Evolutionary conservation across 805 yeast species (phyloP).

Genomic region (Groenewaldozyma tartarivorans): DNA sequence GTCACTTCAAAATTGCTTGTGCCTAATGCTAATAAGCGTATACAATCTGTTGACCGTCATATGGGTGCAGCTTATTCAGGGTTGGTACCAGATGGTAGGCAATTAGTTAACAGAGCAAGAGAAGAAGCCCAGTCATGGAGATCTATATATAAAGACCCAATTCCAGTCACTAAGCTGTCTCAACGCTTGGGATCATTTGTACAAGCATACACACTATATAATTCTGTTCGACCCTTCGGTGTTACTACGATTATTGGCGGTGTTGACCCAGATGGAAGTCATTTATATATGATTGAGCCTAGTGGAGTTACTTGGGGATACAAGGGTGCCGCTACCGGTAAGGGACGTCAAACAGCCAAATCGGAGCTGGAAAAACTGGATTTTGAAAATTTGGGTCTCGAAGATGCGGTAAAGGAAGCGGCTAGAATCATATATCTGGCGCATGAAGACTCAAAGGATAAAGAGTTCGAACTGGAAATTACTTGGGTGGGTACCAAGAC

Average conservation of each 20-base stretch:
- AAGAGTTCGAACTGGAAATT: constrained; percentile 90
- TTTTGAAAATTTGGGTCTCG: constrained; percentile 54
- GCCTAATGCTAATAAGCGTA: constrained; percentile 80
- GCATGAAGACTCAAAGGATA: constrained; percentile 96
- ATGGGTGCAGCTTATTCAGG: constrained; percentile 95
- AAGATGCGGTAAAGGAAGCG: constrained; percentile 85
- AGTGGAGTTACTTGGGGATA: constrained; percentile 98
- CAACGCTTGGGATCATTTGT: constrained; percentile 85
- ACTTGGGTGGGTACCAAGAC: constrained; percentile 89
- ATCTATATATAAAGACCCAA: constrained; percentile 62
- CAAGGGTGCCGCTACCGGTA: constrained; percentile 94
- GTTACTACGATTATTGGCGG: constrained; percentile 90
- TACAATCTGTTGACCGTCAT: constrained; percentile 88
- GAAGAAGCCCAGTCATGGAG: constrained; percentile 81
- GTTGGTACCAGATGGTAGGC: constrained; percentile 92
- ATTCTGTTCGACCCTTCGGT: constrained; percentile 97
- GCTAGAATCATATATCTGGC: constrained; percentile 89
- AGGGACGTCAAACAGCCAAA: constrained; percentile 97
- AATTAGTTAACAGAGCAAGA: constrained; percentile 82
- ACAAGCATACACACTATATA: constrained; percentile 91
- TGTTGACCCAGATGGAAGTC: constrained; percentile 81
- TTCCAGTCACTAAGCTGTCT: constrained; percentile 72
- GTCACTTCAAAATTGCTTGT: constrained; percentile 78
- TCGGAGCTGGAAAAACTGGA: constrained; percentile 89
- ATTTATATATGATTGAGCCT: constrained; percentile 94